Evolutionary conservation across 2,329 filamentous ascomycete species (phyloP).

Genomic region (Fusarium sp.): DNA sequence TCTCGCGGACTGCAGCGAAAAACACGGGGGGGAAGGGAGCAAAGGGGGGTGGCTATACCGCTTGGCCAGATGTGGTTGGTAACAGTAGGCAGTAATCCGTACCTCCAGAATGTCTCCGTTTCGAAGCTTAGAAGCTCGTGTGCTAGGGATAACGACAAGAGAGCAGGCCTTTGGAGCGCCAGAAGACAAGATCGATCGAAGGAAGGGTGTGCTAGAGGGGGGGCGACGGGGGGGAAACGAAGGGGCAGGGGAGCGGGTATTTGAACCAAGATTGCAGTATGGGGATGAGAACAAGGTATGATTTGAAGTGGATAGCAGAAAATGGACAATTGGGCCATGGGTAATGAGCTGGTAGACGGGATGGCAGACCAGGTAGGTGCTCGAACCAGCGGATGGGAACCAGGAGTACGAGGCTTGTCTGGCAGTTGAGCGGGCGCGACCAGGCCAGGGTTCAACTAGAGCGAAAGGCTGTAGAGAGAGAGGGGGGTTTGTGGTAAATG

Average conservation of each 20-base stretch:
- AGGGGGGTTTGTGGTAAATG: conserved; percentile 34
- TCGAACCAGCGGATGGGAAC: conserved; percentile 45
- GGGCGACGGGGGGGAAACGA: too few relatives aligned
- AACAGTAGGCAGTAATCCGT: conserved; percentile 28
- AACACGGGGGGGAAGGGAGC: conserved; percentile 41
- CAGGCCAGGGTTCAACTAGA: conserved; percentile 36
- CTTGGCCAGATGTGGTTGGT: conserved; percentile 42
- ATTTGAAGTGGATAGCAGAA: conserved; percentile 53
- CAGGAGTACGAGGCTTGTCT: conserved; percentile 43
- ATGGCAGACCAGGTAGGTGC: conserved; percentile 43
- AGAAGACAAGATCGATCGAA: conserved; percentile 49
- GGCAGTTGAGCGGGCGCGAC: conserved; percentile 42
- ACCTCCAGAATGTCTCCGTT: conserved; percentile 34
- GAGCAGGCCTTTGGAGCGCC: conserved; percentile 44
- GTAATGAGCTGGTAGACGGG: conserved; percentile 50
- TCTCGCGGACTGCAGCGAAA: conserved; percentile 48
- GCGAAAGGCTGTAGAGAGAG: conserved; percentile 20
- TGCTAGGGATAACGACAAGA: conserved; percentile 38
- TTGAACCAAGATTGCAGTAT: conserved; percentile 51
- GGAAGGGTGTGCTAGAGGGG: conserved; percentile 49
- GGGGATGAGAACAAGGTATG: conserved; percentile 51
- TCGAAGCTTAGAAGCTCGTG: conserved; percentile 37
- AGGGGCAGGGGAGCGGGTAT: too few relatives aligned
- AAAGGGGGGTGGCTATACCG: conserved; percentile 49
- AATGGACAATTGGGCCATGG: conserved; percentile 41